Evolutionary conservation across 1,284 basidiomycete genomes (phyloP), one percentile per base, ranked within the genome.

Genomic region (Leccinum angustisporum): DNA sequence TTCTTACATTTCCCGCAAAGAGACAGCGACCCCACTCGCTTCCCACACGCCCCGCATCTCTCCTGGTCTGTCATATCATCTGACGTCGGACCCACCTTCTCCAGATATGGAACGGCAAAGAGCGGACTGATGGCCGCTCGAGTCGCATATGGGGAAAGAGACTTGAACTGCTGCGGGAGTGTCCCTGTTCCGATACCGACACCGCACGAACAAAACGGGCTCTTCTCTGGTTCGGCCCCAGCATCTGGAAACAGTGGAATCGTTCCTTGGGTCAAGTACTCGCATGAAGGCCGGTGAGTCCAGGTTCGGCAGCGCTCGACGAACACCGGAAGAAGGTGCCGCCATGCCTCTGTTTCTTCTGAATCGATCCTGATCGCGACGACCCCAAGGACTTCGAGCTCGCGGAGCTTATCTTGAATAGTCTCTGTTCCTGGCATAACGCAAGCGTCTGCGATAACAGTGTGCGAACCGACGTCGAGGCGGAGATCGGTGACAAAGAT

Each of bases 271-370:
- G 51, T 31, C 5, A 62, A n/a, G 67, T 85, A 48, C 66, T 80
- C 78, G 73, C 85, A 86, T 33, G 69, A 70, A 9, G 68, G 18
- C 10, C 64, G 69, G 68, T 86, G 85, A 4, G 68, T 64, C 84
- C 84, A 86, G 1, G 73, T 75, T 21, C 85, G 78, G 64, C 82
- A 85, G 4, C 84, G 79, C 65, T 86, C 85, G 1, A 74, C 78
- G 54, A 83, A 65, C 6, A 73, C 75, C 4, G 81, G 82, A 0
- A 86, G 68, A 7, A 84, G 70, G 53, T 78, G 72, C 62, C 78
- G 79, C 84, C 83, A 86, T 1, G 74, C 74, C 6, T 61, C 59
- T 11, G 76, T 67, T 60, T 81, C 80, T 10, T 71, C 61, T 11
- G 61, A 14, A 27, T 63, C 70, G 0, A 71, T 40, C 48, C 62